Evolutionary conservation across 192 early-diverging fungal genomes (phyloP), one percentile per base, ranked within the genome.

Genomic region (Pilobolus umbonatus): DNA sequence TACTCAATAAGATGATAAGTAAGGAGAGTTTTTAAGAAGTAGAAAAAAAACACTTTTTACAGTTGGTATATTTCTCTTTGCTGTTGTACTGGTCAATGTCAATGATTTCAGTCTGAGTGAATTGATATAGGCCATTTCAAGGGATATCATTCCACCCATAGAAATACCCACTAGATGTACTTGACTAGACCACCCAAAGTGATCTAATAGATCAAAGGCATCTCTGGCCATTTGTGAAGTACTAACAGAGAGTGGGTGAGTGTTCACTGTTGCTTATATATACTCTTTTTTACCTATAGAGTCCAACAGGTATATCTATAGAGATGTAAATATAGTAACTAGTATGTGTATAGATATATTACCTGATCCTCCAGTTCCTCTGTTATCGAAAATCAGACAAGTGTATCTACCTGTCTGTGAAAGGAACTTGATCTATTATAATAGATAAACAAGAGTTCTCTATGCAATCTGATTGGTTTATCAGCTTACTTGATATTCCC

Each of bases 311-410:
- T 36, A 79, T 72, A 74, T 79, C 81, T 75, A 17, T 65, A 42
- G 14, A 47, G 3, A 17, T 12, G 19, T 35, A 22, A 36, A 2
- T 17, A 31, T 51, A 36, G 21, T 36, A 24, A 22, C 19, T 36
- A 15, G 10, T 36, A 34, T 50, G 28, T 0, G 4, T 19, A 34
- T 5, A 31, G 0, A 28, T 48, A 17, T 30, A 50, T 31, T 31
- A 69, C 78, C 79, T 9, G 74, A 77, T 43, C 70, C 64, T 11
- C 92, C 92, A 30, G 82, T 80, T 6, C 90, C 92, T 38, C 90
- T 78, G 76, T 95, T 95, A 61, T 95, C 92, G 61, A 92, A 92
- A 14, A 91, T 78, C 19, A 86, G 81, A 1, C 84, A 72, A 6
- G 84, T 85, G 64, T 84, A 92, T 39, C 87, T 80, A 10, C 78